Evolutionary conservation across 1,139 yeast genomes (phyloP), one percentile per base, ranked within the genome.

Genomic region (Saccharomyces pastorianus): DNA sequence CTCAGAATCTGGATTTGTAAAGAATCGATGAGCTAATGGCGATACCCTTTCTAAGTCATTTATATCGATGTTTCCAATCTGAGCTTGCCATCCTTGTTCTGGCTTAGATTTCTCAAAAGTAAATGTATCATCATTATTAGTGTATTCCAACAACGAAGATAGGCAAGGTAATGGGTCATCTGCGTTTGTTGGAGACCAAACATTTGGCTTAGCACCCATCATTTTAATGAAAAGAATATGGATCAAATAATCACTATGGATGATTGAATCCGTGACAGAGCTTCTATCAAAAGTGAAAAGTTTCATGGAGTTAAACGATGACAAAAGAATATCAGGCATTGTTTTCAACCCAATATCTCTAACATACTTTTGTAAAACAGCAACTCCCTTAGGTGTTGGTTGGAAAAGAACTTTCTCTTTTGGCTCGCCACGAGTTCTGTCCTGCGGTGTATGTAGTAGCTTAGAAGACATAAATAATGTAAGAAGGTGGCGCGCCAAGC

Each of bases 381-480:
- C 83, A 4, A 89, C 81, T 0, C 98, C 99, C 65, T 93, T 93
- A 0, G 98, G 93, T 0, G 98, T 89, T 4, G 96, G 96, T 64
- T 91, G 98, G 38, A 90, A 66, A 3, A 73, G 55, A 0, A 75
- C 71, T 48, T 71, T 66, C 2, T 64, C 69, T 54, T 77, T 77
- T 1, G 83, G 76, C 49, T 65, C 71, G n/a, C 68, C 61, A 52
- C 83, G 66, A 0, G 95, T 85, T 61, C 95, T 75, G 60, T 86
- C 91, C 6, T 80, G 79, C 0, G 96, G 96, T 26, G 83, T 80
- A 65, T 90, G 96, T 9, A 91, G 61, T 4, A 90, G 71, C 56
- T 82, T 84, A 0, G 95, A 88, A 1, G 74, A 74, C 74, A 82
- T 82, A 65, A 88, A 88, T 26, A 75, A 71, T 32, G 71, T 72